Evolutionary conservation across 1,284 basidiomycete genomes (phyloP).

Genomic region (Pyrrhoderma noxium): DNA sequence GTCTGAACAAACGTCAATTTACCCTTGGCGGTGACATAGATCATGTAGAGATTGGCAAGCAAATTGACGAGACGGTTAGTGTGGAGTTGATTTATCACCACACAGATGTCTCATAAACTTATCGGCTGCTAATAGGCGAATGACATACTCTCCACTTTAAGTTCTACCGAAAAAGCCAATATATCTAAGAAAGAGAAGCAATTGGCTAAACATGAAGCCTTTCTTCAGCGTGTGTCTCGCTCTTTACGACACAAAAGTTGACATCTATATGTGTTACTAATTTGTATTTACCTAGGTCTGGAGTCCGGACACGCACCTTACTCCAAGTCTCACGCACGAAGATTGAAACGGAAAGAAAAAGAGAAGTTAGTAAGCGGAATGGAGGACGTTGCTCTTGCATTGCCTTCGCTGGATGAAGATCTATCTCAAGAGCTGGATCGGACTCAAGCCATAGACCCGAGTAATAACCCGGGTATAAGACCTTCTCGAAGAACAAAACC

Average conservation of each 20-base stretch:
- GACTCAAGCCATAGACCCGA: not conserved
- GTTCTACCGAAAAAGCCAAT: constrained; percentile 24
- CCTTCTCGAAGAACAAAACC: constrained; percentile 26
- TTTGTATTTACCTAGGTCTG: constrained; percentile 40
- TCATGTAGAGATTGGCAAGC: constrained; percentile 38
- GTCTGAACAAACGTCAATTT: constrained; percentile 41
- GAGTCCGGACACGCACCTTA: constrained; percentile 48
- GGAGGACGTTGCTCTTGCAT: constrained; percentile 47
- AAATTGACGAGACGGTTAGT: constrained; percentile 31
- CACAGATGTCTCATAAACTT: not conserved
- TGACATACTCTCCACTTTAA: constrained; percentile 35
- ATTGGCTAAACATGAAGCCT: constrained; percentile 56
- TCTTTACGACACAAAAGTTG: constrained; percentile 10
- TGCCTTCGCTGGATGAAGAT: constrained; percentile 40
- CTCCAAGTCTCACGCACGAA: constrained; percentile 68
- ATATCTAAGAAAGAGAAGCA: constrained; percentile 67
- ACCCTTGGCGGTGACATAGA: constrained; percentile 42
- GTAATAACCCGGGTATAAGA: constrained; percentile 16
- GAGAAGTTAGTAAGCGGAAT: constrained; percentile 63
- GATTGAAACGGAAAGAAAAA: constrained; percentile 62
- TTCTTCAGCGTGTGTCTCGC: constrained; percentile 49
- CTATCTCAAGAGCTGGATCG: constrained; percentile 17
- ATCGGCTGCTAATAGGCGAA: constrained; percentile 33
- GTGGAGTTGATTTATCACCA: not conserved
- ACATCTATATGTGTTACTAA: not conserved